Conservation (phyloP, 257 asterid genomes). For the Verbena officinalis region DNA sequence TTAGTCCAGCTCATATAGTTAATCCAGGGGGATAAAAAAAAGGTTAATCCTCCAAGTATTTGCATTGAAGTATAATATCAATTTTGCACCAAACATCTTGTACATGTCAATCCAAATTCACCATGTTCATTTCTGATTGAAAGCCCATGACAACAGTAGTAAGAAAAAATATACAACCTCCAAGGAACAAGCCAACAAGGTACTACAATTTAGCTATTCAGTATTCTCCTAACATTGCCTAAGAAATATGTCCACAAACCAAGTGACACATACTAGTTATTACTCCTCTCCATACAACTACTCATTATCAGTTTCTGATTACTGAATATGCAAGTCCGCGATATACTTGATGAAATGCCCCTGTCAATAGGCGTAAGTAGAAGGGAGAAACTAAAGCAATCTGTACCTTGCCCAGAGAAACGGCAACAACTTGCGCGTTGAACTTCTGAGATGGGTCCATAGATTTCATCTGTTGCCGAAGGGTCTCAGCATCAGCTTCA, state of each 20-base stretch:
- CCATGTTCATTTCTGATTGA: not conserved
- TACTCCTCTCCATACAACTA: not conserved
- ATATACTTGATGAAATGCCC: slow-evolving; percentile 42
- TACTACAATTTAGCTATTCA: slow-evolving; percentile 12
- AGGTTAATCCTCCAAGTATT: not conserved
- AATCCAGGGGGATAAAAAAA: slow-evolving; percentile 12
- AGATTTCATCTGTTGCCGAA: slow-evolving; percentile 70
- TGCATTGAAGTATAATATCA: not conserved
- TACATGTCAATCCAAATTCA: slow-evolving; percentile 4
- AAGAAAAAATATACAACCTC: too few species aligned
- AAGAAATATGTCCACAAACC: not conserved
- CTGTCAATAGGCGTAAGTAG: not conserved
- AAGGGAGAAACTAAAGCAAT: not conserved
- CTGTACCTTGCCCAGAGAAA: slow-evolving; percentile 79
- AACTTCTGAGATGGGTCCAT: slow-evolving; percentile 65
- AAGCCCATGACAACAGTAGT: not conserved
- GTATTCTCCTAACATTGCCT: not conserved
- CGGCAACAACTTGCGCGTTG: slow-evolving; percentile 76
- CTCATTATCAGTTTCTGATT: not conserved
- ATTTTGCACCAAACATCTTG: not conserved
- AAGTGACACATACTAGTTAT: not conserved
- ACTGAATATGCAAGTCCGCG: not conserved
- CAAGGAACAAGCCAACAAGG: slow-evolving; percentile 5
- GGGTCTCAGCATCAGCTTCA: slow-evolving; percentile 76
- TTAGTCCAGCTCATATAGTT: slow-evolving; percentile 20